A percentile compares a stretch with the other conserved stretches of the same genome.
phyloP scores from a whole-genome alignment of 2,329 filamentous ascomycete species.

The Hymenoscyphus salicellus region DNA sequence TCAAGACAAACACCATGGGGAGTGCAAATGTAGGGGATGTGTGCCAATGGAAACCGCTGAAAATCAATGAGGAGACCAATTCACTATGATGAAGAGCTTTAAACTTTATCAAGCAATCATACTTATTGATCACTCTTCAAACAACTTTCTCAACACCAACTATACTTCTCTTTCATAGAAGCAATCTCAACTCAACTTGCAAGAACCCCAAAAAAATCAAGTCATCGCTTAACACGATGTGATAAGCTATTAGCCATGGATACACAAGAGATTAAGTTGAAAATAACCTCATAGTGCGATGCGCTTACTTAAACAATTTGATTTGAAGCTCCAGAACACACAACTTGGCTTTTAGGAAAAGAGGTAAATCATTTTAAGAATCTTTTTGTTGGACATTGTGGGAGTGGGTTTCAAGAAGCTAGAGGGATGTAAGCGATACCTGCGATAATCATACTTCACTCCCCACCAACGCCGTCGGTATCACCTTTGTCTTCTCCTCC shows the following conservation, averaged over 20 bases:
- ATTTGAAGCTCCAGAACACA: background rate
- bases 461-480: background rate
- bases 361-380: background rate
- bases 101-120: too few relatives aligned
- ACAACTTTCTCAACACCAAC: too few relatives aligned
- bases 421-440: background rate
- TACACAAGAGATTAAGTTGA: background rate
- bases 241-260: background rate
- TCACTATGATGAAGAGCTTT: too few relatives aligned
- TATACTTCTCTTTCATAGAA: too few relatives aligned
- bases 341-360: background rate
- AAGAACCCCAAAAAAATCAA: too few relatives aligned
- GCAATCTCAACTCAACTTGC: too few relatives aligned
- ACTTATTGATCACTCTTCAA: too few relatives aligned
- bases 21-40: too few relatives aligned
- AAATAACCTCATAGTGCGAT: background rate
- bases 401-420: background rate
- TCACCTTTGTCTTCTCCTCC: background rate
- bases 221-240: too few relatives aligned
- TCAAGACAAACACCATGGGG: too few relatives aligned
- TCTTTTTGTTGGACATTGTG: background rate
- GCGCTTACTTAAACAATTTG: background rate
- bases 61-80: too few relatives aligned
- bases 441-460: background rate
- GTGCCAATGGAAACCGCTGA: too few relatives aligned